Conservation (phyloP, 306 rosid genomes). For the Vigna hirtella region DNA sequence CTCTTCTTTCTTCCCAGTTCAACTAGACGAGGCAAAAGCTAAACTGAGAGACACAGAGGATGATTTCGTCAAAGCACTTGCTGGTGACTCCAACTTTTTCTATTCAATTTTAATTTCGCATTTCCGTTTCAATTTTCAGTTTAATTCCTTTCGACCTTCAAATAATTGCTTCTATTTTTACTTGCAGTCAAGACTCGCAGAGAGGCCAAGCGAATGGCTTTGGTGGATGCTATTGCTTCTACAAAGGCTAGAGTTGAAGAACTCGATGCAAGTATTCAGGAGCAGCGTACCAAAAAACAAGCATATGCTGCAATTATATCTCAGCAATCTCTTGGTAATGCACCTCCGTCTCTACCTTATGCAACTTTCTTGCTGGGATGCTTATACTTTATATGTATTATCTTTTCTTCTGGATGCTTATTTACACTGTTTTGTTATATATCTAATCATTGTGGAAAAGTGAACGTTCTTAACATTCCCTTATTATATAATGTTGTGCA, state of each 20-base stretch:
- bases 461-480: neutral
- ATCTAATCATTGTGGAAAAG: neutral
- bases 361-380: slow-evolving; percentile 20
- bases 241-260: slow-evolving; percentile 61
- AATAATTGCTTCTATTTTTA: neutral
- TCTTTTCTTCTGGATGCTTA: neutral
- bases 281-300: slow-evolving; percentile 58
- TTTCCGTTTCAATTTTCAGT: neutral
- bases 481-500: slow-evolving; percentile 2
- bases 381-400: neutral
- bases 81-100: slow-evolving; percentile 49
- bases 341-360: slow-evolving; percentile 12
- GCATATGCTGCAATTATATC: slow-evolving; percentile 55
- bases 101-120: neutral
- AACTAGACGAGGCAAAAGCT: slow-evolving; percentile 59
- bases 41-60: slow-evolving; percentile 78
- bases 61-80: slow-evolving; percentile 82
- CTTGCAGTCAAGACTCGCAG: slow-evolving; percentile 75
- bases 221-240: slow-evolving; percentile 69
- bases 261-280: slow-evolving; percentile 56
- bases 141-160: slow-evolving; percentile 1
- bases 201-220: slow-evolving; percentile 78
- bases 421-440: neutral
- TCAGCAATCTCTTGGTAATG: slow-evolving; percentile 64
- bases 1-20: slow-evolving; percentile 46